A percentile compares a stretch with the other conserved stretches of the same genome.
Evolutionary conservation across 306 rosid species (phyloP).

Genomic region (Potentilla sterilis): DNA sequence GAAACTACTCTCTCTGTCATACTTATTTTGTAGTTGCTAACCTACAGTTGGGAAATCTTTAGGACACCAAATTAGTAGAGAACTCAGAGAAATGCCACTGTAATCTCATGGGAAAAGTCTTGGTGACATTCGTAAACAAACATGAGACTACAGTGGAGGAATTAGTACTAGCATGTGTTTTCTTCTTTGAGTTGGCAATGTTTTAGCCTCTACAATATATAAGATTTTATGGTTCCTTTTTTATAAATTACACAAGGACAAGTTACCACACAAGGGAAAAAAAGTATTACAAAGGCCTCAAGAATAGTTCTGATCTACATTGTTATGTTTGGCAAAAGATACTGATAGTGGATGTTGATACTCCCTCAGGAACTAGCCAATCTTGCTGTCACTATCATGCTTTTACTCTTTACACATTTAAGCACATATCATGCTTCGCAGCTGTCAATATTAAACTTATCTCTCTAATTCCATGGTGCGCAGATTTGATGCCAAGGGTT

Average conservation of each 20-base stretch:
- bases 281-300: background rate
- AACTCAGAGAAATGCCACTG: background rate
- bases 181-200: background rate
- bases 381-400: no score
- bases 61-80: background rate
- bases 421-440: no score
- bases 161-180: background rate
- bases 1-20: constrained; percentile 27
- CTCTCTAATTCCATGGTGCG: no score
- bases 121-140: background rate
- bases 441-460: no score
- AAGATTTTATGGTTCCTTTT: no score
- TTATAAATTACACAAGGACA: no score
- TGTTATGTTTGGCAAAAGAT: background rate
- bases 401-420: no score
- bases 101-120: background rate
- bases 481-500: no score
- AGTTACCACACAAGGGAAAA: background rate
- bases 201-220: no score
- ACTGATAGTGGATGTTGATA: constrained; percentile 26
- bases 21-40: constrained; percentile 2
- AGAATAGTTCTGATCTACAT: background rate
- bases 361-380: constrained; percentile 58
- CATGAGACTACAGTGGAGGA: background rate
- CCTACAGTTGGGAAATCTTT: background rate